Evolutionary conservation across 257 asterid genomes (phyloP).

Genomic region (Solanum etuberosum): DNA sequence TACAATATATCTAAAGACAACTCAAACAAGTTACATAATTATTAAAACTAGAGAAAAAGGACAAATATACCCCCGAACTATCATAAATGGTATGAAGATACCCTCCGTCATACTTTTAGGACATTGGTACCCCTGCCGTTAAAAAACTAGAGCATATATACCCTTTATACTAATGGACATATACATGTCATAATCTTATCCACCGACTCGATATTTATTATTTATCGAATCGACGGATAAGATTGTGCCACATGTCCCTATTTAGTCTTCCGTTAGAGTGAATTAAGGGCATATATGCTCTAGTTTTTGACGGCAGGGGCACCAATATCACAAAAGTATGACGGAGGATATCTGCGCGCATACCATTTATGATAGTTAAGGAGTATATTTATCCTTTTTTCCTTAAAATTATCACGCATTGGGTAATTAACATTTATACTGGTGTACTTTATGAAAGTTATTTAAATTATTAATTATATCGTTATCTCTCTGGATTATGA

Average conservation of each 20-base stretch:
- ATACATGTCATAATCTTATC: no score
- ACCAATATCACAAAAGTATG: no score
- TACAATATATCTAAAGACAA: no score
- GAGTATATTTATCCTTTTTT: rapidly evolving
- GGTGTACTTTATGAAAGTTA: no score
- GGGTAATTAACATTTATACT: no score
- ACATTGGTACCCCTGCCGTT: rapidly evolving
- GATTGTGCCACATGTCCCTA: rapidly evolving
- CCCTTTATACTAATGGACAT: neutral
- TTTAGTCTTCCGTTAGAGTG: no score
- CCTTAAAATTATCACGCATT: no score
- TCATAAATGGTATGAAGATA: neutral
- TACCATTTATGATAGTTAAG: no score
- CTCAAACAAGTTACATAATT: neutral
- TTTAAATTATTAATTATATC: no score
- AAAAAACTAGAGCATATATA: rapidly evolving
- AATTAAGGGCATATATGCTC: rapidly evolving
- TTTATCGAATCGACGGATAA: no score
- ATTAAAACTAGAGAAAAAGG: rapidly evolving
- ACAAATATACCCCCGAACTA: neutral
- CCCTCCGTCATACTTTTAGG: neutral
- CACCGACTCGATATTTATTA: rapidly evolving
- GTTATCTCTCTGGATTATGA: no score
- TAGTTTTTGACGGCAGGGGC: rapidly evolving
- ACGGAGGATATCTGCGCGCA: rapidly evolving